Evolutionary conservation across 2,329 filamentous ascomycete species (phyloP), one percentile per base, ranked within the genome.

Genomic region (Polytolypa hystricis): DNA sequence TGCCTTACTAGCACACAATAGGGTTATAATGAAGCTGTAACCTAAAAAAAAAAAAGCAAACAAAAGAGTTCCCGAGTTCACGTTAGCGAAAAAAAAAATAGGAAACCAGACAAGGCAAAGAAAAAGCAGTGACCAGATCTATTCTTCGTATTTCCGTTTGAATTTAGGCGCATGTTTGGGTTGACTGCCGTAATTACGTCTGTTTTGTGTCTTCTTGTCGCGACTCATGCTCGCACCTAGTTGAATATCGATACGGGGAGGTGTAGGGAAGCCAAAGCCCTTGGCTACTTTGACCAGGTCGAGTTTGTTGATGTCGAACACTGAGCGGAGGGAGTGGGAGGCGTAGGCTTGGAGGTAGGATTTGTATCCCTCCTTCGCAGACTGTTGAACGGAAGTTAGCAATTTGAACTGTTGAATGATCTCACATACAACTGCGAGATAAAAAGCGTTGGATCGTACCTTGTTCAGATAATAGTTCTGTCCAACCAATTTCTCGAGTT

Each of bases 391-490:
- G 37, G 26, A 12, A 26, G 29, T 34, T 26, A 19, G 40, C 28
- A n/a, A n/a, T n/a, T n/a, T n/a, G n/a, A n/a, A n/a, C n/a, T n/a
- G n/a, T n/a, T 8, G 25, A 5, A 21, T 4, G n/a, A 19, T 5
- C 23, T 21, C n/a, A 29, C 39, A 39, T 33, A 47, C 33, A 36
- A 43, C 33, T 20, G 26, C 28, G 19, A 34, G n/a, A 40, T 10
- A 28, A 21, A 31, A 30, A 29, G 14, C 4, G 9, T 15, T 38
- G 7, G 33, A 25, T 50, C 64, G 39, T 55, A 74, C 71, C 73
- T 94, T 91, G 67, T 95, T 91, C 40, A 98, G 73, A 61, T 95
- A 95, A 68, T 96, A 96, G 64, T 98, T 96, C 59, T 91, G 83
- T 19, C 76, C 77, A 51, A 98, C 93, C 47, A 96, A 73, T 64